These are phyloP conservation scores for Brettanomyces bruxellensis DNA, from an alignment of 805 yeast genomes.

Conservation along the genomic window DNA sequence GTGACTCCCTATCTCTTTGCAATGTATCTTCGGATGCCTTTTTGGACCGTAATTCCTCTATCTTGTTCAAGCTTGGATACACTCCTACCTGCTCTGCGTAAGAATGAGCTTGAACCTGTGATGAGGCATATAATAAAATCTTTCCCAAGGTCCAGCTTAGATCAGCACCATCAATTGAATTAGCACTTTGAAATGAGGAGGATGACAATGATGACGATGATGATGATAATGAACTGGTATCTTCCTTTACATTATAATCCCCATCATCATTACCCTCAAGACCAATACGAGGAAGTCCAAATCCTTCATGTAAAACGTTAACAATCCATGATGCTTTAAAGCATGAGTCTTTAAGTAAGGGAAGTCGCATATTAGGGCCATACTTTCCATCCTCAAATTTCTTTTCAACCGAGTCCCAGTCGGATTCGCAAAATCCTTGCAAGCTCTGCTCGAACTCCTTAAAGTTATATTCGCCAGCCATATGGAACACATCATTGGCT, in stretches of 20 bases:
- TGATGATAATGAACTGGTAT: slow-evolving; percentile 16
- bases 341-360: slow-evolving; percentile 66
- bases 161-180: slow-evolving; percentile 73
- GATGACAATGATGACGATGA: slow-evolving; percentile 34
- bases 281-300: slow-evolving; percentile 69
- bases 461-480: slow-evolving; percentile 85
- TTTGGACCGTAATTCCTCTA: slow-evolving; percentile 1
- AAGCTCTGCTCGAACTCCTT: slow-evolving; percentile 57
- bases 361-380: slow-evolving; percentile 43
- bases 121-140: slow-evolving; percentile 73
- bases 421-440: slow-evolving; percentile 62
- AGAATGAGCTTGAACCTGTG: slow-evolving; percentile 36
- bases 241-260: slow-evolving; percentile 2
- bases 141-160: slow-evolving; percentile 94
- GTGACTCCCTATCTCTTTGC: neutral
- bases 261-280: slow-evolving; percentile 31
- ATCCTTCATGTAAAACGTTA: slow-evolving; percentile 85
- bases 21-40: neutral
- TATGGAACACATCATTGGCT: slow-evolving; percentile 79
- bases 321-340: slow-evolving; percentile 95
- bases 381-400: slow-evolving; percentile 48
- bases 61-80: slow-evolving; percentile 26
- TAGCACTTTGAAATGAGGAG: slow-evolving; percentile 62
- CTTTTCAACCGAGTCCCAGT: slow-evolving; percentile 51
- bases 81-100: slow-evolving; percentile 25